Conservation (phyloP, 176 grass and related monocot genomes). For the Tillandsia leiboldiana region DNA sequence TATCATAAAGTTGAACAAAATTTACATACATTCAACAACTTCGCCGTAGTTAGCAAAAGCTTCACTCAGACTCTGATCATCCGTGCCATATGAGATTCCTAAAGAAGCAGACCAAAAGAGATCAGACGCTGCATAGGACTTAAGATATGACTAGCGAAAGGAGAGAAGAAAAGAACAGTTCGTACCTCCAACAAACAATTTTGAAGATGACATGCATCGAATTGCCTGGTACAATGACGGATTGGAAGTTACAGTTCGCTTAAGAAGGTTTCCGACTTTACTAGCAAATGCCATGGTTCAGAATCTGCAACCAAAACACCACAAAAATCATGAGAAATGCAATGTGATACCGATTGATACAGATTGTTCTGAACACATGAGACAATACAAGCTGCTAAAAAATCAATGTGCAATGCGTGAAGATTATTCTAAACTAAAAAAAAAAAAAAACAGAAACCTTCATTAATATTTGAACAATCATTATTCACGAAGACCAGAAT, state of each 20-base stretch:
- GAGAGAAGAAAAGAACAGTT: neutral
- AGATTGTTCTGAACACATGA: no score
- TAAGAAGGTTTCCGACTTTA: slow-evolving; percentile 49
- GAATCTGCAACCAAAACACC: neutral
- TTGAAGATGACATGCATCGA: slow-evolving; percentile 60
- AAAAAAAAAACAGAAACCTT: no score
- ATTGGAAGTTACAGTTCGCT: slow-evolving; percentile 28
- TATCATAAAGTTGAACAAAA: neutral
- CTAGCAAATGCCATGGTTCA: slow-evolving; percentile 38
- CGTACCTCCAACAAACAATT: slow-evolving; percentile 52
- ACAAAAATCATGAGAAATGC: neutral
- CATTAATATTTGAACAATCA: no score
- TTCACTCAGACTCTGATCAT: slow-evolving; percentile 48
- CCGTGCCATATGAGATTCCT: slow-evolving; percentile 61
- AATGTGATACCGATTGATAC: neutral
- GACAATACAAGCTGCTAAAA: no score
- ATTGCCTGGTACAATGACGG: slow-evolving; percentile 46
- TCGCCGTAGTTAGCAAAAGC: slow-evolving; percentile 43
- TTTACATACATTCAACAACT: slow-evolving; percentile 44
- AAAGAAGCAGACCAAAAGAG: neutral
- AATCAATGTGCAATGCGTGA: no score
- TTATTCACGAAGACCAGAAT: no score
- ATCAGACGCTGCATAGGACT: neutral
- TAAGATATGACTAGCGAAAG: neutral
- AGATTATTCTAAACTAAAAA: no score